phyloP scores from a whole-genome alignment of 2,329 filamentous ascomycete genomes.

The Penicillium aurantiogriseum region DNA sequence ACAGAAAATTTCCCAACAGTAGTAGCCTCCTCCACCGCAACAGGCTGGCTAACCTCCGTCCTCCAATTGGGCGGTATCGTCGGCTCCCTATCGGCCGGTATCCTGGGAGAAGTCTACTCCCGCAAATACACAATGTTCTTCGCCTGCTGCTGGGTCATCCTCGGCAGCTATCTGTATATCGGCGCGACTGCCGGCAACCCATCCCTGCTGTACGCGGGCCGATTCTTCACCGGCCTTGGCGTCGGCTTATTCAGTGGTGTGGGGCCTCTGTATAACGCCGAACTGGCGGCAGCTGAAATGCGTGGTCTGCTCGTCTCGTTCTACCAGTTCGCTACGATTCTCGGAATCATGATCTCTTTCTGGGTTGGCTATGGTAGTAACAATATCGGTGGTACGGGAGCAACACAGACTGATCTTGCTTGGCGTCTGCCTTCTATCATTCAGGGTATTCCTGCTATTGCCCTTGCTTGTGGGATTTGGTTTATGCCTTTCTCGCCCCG shows the following conservation, averaged over 20 bases:
- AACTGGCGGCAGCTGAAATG: constrained; percentile 42
- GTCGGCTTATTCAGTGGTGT: constrained; percentile 36
- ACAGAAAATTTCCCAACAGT: constrained; percentile 47
- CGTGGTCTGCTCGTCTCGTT: constrained; percentile 36
- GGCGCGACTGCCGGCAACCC: constrained; percentile 27
- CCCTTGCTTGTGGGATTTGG: constrained; percentile 38
- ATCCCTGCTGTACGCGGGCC: constrained; percentile 26
- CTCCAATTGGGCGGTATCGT: constrained; percentile 52
- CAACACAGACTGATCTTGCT: constrained; percentile 38
- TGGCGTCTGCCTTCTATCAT: constrained; percentile 50
- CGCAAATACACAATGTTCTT: constrained; percentile 53
- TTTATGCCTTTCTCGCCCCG: constrained; percentile 57
- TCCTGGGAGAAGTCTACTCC: constrained; percentile 52
- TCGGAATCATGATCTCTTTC: constrained; percentile 39
- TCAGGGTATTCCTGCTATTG: constrained; percentile 43
- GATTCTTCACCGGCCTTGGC: constrained; percentile 34
- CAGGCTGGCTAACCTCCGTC: constrained; percentile 51
- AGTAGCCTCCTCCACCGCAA: constrained; percentile 40
- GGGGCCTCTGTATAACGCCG: constrained; percentile 53
- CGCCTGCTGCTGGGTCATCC: constrained; percentile 51
- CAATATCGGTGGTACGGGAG: constrained; percentile 38
- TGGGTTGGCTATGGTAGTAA: constrained; percentile 44
- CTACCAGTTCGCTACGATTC: constrained; percentile 36
- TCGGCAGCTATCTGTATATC: constrained; percentile 40
- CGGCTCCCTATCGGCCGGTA: constrained; percentile 45